Evolutionary conservation across 2,329 filamentous ascomycete genomes (phyloP), one percentile per base, ranked within the genome.

Genomic region (Aspergillus sp.): DNA sequence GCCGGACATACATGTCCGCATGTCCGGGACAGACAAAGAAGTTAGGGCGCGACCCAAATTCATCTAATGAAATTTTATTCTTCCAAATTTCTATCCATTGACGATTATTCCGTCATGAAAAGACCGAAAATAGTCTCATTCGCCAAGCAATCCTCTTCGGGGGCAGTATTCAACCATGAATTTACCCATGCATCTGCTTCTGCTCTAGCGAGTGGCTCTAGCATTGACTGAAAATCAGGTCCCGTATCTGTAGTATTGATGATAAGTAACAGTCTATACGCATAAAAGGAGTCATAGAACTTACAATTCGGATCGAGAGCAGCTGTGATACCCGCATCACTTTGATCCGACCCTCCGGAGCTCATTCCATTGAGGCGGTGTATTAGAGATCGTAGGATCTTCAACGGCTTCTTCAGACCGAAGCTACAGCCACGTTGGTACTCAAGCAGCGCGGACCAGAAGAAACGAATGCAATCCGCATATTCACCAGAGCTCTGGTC

Each of bases 371-470:
- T 55, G 11, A 4, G 54, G 47, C 51, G 57, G 55, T 51, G 61
- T 59, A 45, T 62, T 46, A 42, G 74, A 47, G 69, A 75, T 73
- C 6, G 75, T 0, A 76, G 61, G 31, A 76, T 71, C 2, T 64
- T 64, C 12, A 77, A 63, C 16, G 75, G 75, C 32, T 73, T 74
- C 58, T 73, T 70, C n/a, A 77, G 63, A 22, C 75, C 75, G 57
- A 73, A 71, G 53, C 76, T 74, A 57, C 75, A 75, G 5, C 75
- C 75, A 0, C 68, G 59, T 52, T 76, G 72, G 9, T 76, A 58
- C 29, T 76, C 74, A 31, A 68, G 71, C 39, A 77, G 69, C 31
- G 69, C 73, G 14, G 67, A 72, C 73, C 73, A 77, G 63, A 77
- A 76, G 61, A 77, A 77, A 6, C 66, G 69, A 14, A 77, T 76